Percentiles rank a stretch among this genome's conserved stretches.
These are phyloP conservation scores for Fusarium dlaminii DNA, from an alignment of 2,329 filamentous ascomycete species.

Conservation along the genomic window DNA sequence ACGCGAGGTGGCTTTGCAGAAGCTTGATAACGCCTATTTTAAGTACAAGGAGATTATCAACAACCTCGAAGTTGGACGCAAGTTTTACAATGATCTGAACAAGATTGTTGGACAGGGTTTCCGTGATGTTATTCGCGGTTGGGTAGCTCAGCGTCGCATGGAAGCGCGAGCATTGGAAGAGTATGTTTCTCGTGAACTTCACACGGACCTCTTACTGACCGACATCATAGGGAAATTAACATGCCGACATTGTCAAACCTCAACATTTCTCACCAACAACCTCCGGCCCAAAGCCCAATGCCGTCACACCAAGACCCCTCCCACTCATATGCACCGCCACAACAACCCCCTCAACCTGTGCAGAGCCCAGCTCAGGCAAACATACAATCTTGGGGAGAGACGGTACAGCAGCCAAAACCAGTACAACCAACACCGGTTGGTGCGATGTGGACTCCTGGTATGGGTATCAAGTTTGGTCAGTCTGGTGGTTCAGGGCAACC, in stretches of 20 bases:
- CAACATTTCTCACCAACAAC: conserved; percentile 47
- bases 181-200: conserved; percentile 56
- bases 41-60: conserved; percentile 96
- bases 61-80: conserved; percentile 89
- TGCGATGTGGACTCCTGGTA: conserved; percentile 75
- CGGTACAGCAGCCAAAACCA: conserved; percentile 65
- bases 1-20: conserved; percentile 86
- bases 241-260: conserved; percentile 62
- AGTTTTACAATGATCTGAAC: conserved; percentile 96
- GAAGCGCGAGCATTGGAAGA: conserved; percentile 83
- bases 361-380: conserved; percentile 56
- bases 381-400: conserved; percentile 68
- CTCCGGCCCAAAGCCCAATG: conserved; percentile 32
- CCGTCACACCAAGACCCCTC: conserved; percentile 18
- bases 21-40: conserved; percentile 88
- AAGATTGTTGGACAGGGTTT: conserved; percentile 84
- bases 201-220: conserved; percentile 2
- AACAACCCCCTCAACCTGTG: conserved; percentile 34
- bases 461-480: conserved; percentile 80
- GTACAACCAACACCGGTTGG: conserved; percentile 52
- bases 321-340: conserved; percentile 21
- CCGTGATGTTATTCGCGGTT: conserved; percentile 78
- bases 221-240: conserved; percentile 55
- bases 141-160: conserved; percentile 81
- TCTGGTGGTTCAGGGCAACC: conserved; percentile 39